phyloP scores from a whole-genome alignment of 1,284 basidiomycete species.

The Lentinula novae-zelandiae region DNA sequence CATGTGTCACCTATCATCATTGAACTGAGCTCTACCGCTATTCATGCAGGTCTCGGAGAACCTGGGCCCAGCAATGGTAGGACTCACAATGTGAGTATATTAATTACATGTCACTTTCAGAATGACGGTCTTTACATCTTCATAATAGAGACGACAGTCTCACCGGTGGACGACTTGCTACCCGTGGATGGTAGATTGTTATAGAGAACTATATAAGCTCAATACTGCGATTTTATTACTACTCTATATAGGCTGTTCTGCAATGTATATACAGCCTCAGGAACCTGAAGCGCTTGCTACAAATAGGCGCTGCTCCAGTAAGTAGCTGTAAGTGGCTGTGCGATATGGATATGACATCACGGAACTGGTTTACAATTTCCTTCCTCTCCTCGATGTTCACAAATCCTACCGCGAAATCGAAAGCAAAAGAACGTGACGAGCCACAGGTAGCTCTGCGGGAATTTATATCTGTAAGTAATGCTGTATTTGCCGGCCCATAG shows the following conservation, averaged over 20 bases:
- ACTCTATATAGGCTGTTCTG: background rate
- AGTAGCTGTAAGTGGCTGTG: too few relatives aligned
- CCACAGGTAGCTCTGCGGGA: slow-evolving; percentile 25
- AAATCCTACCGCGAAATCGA: background rate
- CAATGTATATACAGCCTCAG: background rate
- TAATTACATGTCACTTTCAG: background rate
- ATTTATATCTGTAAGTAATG: slow-evolving; percentile 34
- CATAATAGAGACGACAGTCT: slow-evolving; percentile 52
- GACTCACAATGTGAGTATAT: slow-evolving; percentile 74
- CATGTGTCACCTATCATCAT: background rate
- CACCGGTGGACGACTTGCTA: slow-evolving; percentile 56
- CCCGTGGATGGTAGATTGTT: slow-evolving; percentile 34
- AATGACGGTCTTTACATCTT: slow-evolving; percentile 7
- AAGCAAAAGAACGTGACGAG: background rate
- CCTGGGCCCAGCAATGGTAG: slow-evolving; percentile 91
- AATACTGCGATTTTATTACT: background rate
- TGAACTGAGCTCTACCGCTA: slow-evolving; percentile 3
- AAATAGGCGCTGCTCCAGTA: too few relatives aligned
- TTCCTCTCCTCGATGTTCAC: slow-evolving; percentile 4
- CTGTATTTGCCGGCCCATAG: background rate
- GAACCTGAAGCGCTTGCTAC: too few relatives aligned
- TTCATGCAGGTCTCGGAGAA: slow-evolving; percentile 73
- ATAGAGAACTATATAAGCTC: background rate
- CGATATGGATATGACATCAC: slow-evolving; percentile 1
- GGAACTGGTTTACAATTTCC: background rate